Conservation (phyloP, 768 basidiomycete species). For the Hygrophorus russula region DNA sequence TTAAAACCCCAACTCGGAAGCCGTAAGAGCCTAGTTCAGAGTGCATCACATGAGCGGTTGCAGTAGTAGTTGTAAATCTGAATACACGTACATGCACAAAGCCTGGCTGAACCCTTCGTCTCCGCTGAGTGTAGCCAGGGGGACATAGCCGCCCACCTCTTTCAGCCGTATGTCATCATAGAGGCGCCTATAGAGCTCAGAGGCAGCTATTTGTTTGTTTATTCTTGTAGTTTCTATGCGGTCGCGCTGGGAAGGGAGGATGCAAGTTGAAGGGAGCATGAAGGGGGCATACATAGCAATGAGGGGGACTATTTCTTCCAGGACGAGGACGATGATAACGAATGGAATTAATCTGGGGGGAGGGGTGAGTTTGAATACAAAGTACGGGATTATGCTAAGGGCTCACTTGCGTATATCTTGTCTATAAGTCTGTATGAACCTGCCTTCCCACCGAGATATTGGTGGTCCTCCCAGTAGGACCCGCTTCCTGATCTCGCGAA, state of each 20-base stretch:
- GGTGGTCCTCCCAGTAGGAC: constrained; percentile 48
- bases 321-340: constrained; percentile 55
- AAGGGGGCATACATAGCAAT: constrained; percentile 79
- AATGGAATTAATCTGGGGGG: constrained; percentile 63
- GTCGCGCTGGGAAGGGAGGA: constrained; percentile 67
- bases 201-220: constrained; percentile 32
- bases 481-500: constrained; percentile 41
- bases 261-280: constrained; percentile 78
- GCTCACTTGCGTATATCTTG: constrained; percentile 61
- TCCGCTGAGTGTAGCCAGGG: constrained; percentile 19
- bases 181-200: constrained; percentile 21
- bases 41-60: constrained; percentile 2
- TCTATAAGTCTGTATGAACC: constrained; percentile 56
- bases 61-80: not conserved
- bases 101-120: constrained; percentile 23
- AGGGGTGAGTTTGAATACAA: constrained; percentile 7
- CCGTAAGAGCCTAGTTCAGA: constrained; percentile 28
- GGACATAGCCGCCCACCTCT: constrained; percentile 21
- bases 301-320: constrained; percentile 77
- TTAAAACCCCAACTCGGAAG: constrained; percentile 34
- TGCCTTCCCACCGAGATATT: constrained; percentile 55
- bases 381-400: not conserved
- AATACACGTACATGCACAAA: constrained; percentile 44
- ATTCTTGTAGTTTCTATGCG: constrained; percentile 48
- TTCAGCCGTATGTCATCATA: constrained; percentile 25